Conservation (phyloP, 257 asterid species). For the Plectranthus barbatus region DNA sequence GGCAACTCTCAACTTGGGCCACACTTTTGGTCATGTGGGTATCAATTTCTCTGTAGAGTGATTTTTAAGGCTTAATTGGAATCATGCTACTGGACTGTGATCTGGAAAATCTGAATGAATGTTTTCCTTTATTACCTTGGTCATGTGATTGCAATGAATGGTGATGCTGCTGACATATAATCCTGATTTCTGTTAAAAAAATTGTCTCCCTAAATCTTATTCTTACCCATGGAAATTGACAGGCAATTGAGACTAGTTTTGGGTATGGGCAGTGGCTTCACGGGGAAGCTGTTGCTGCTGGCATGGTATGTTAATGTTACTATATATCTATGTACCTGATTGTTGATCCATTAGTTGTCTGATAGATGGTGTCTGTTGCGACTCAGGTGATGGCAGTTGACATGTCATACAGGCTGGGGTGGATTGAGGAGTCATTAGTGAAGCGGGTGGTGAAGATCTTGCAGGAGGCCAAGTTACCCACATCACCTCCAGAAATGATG, state of each 20-base stretch:
- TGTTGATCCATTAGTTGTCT: background rate
- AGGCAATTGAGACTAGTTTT: conserved; percentile 91
- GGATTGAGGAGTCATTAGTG: conserved; percentile 85
- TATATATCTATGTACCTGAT: background rate
- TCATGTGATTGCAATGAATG: background rate
- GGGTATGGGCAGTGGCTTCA: conserved; percentile 98
- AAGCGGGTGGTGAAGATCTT: conserved; percentile 60
- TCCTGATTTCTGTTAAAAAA: background rate
- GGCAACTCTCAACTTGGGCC: conserved; percentile 97
- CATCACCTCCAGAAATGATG: conserved; percentile 71
- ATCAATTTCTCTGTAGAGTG: background rate
- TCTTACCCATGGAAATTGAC: conserved; percentile 19
- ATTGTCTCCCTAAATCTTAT: conserved; percentile 1
- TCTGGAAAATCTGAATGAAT: background rate
- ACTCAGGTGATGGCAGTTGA: conserved; percentile 95
- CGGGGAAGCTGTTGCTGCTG: conserved; percentile 99
- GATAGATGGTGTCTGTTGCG: background rate
- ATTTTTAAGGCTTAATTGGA: background rate
- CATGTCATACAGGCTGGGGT: conserved; percentile 87
- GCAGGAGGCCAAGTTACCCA: conserved; percentile 70
- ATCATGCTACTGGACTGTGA: background rate
- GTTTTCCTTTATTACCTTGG: background rate
- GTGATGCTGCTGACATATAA: background rate
- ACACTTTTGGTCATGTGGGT: conserved; percentile 96
- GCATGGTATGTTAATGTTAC: conserved; percentile 60